Evolutionary conservation across 1,284 basidiomycete genomes (phyloP), one percentile per base, ranked within the genome.

Genomic region (Ganoderma leucocontextum): DNA sequence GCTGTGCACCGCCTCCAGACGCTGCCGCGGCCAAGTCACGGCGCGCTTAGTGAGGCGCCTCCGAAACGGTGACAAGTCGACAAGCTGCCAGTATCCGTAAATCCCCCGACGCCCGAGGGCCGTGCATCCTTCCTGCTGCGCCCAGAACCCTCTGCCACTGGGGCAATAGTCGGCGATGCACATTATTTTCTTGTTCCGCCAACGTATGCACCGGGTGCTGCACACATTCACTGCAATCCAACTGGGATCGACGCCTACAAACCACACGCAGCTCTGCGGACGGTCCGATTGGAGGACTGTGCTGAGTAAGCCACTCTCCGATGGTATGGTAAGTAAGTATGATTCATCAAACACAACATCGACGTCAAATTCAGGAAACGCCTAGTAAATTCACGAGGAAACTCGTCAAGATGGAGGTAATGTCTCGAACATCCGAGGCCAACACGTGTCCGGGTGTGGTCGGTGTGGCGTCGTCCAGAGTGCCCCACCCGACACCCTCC

Each of bases 1-100:
- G 29, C n/a, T 22, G 59, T 57, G 66, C 66, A 63, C 57, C 60
- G 66, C 58, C 36, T 36, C 19, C 29, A 19, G 22, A 6, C 55
- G 35, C 7, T 22, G 6, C 15, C 58, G 38, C 35, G 58, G 36
- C 35, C 38, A 33, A 9, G 52, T 33, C 52, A 55, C 15, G 52
- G 52, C 52, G 17, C 15, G 17, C 29, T 35, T 29, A 13, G 13
- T 8, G 25, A 55, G 52, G 52, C 29, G 52, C 17, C 15, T 33
- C 29, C 52, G 29, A 39, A 10, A 58, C 9, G 17, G 6, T 8
- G 22, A 39, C 57, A 38, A 22, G 36, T 59, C 35, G 38, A 38
- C 35, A 59, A 39, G 38, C 9, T 38, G 19, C 10, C 57, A 22
- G 57, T 59, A 38, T 36, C n/a, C 33, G 57, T 59, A 59, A 59